A percentile compares a stretch with the other conserved stretches of the same genome.
Conservation (phyloP, 1,139 yeast genomes). For the Kluyveromyces marxianus region DNA sequence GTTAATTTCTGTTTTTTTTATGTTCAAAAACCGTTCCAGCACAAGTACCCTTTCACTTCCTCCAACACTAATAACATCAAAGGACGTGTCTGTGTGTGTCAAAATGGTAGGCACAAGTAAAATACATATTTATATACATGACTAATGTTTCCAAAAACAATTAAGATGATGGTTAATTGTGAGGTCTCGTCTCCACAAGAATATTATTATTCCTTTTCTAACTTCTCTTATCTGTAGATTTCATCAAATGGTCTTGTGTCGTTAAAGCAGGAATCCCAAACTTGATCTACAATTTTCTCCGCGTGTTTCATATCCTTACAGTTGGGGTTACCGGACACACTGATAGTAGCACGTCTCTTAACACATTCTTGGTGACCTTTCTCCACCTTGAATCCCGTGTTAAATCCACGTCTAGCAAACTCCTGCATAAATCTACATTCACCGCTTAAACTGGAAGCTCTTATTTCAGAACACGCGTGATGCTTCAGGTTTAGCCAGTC, state of each 20-base stretch:
- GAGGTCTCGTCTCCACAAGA: no score
- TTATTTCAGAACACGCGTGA: constrained; percentile 94
- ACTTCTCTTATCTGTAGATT: constrained; percentile 41
- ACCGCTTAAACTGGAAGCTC: constrained; percentile 90
- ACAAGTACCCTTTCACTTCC: background rate
- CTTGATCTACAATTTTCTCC: constrained; percentile 68
- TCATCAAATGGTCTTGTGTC: constrained; percentile 96
- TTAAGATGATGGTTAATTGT: no score
- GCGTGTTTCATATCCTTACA: constrained; percentile 74
- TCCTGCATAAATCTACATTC: constrained; percentile 91
- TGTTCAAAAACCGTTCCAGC: background rate
- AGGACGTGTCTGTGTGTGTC: no score
- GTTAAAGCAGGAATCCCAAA: constrained; percentile 87
- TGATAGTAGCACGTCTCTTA: constrained; percentile 73
- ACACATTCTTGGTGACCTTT: constrained; percentile 90
- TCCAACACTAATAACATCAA: no score
- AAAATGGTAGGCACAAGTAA: no score
- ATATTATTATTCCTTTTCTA: background rate
- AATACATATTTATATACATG: no score
- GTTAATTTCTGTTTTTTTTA: no score
- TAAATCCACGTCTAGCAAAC: constrained; percentile 43
- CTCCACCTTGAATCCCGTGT: constrained; percentile 32
- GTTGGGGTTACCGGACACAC: constrained; percentile 79
- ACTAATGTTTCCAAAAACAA: no score
- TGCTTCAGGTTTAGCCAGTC: constrained; percentile 79